Conservation (phyloP, 768 basidiomycete genomes). For the Sporobolomyces pararoseus region DNA sequence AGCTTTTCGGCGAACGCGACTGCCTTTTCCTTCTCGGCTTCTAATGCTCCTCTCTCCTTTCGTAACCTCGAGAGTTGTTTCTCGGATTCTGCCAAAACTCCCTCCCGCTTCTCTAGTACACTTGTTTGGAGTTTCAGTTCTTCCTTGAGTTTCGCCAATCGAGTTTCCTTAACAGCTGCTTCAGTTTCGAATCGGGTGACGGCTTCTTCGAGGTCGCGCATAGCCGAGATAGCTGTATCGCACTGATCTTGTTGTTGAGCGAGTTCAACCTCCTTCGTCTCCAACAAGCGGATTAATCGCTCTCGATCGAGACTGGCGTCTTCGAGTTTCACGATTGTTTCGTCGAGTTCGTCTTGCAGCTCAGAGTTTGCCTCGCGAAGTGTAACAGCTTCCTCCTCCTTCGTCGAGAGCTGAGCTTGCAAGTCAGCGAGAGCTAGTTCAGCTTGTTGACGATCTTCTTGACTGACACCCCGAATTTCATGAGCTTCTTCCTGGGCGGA, state of each 20-base stretch:
- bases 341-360: constrained; percentile 28
- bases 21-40: constrained; percentile 23
- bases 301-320: constrained; percentile 10
- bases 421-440: constrained; percentile 12
- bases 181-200: constrained; percentile 17
- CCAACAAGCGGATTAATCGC: not conserved
- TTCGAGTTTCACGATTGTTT: not conserved
- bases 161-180: not conserved
- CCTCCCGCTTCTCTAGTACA: constrained; percentile 32
- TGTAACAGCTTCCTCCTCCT: not conserved
- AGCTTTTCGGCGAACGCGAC: constrained; percentile 37
- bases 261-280: constrained; percentile 5
- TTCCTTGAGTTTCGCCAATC: not conserved
- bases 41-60: constrained; percentile 11
- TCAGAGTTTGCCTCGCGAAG: not conserved
- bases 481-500: not conserved
- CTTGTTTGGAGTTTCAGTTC: not conserved
- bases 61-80: not conserved
- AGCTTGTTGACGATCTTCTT: constrained; percentile 21
- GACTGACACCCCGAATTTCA: not conserved
- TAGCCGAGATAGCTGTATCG: not conserved
- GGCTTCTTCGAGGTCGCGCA: constrained; percentile 14
- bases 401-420: not conserved
- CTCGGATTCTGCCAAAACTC: constrained; percentile 28
- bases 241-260: not conserved